Base-by-base conservation (phyloP, 192 early-diverging fungal genomes). In the Chytriomyces sp. region DNA sequence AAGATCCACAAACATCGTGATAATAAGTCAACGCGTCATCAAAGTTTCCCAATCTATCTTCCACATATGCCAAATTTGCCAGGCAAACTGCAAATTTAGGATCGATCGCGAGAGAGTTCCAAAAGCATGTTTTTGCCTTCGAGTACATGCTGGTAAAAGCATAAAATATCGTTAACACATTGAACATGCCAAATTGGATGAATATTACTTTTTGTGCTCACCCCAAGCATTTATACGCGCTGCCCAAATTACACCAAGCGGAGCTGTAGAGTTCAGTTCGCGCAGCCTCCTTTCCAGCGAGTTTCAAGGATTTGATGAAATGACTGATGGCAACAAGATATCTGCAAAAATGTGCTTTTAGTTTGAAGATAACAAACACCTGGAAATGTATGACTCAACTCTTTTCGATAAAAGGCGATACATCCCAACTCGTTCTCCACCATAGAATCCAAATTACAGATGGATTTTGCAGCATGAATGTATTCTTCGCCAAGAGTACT, bases 371-470 rank as follows among this genome's bases (percentile, higher is more conserved):
- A 65, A 50, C 24, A 28, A 49, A 26, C 44, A 28, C 61, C 45
- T 50, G n/a, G 50, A 69, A 60, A 11, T 3, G 46, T 13, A 68
- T 35, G 26, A 61, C 49, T 49, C 50, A 85, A 93, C 87, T 87
- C 72, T 61, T 73, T 77, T 49, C 73, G 81, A 2, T 80, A 67
- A 69, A 87, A 92, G 61, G 85, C 81, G 35, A 92, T 75, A 6
- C 89, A 86, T 1, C 91, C 94, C 50, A 93, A 62, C 79, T 96
- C 94, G 71, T 93, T 94, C 47, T 87, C 72, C 6, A 95, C 47
- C 35, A 89, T 69, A 0, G 94, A 91, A 82, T 94, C 94, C 10
- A 50, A 78, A 62, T 49, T 72, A 69, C 91, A 92, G 8, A 90
- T 84, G 7, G 50, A 59, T 20, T 77, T 72, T 45, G 91, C 91